A percentile compares a stretch with the other conserved stretches of the same genome.
phyloP scores from a whole-genome alignment of 2,329 filamentous ascomycete species.

The Colletotrichum viniferum region DNA sequence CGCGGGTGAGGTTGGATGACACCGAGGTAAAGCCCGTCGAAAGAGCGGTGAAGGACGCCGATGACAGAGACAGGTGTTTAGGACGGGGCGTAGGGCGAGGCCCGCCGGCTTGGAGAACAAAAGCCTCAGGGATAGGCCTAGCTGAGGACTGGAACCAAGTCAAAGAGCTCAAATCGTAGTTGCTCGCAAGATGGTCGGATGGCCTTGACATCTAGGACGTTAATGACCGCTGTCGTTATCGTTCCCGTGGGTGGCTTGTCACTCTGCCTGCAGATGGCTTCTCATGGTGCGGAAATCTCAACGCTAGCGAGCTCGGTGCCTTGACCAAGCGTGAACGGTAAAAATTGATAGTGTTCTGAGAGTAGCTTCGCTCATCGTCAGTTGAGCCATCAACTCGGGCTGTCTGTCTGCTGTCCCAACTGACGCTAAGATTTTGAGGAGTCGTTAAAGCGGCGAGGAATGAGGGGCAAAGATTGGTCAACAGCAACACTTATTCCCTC shows the following conservation, averaged over 20 bases:
- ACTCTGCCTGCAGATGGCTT: not conserved
- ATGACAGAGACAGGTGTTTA: not conserved
- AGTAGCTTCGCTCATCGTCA: not conserved
- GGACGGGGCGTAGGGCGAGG: not conserved
- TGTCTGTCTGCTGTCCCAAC: not conserved
- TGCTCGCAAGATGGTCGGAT: not conserved
- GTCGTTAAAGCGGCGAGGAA: not conserved
- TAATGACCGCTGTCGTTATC: not conserved
- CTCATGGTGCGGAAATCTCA: not conserved
- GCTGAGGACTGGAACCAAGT: not conserved
- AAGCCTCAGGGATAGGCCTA: slow-evolving; percentile 13
- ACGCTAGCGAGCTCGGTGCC: not conserved
- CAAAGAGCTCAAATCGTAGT: not conserved
- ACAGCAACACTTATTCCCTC: not conserved
- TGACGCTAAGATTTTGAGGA: not conserved
- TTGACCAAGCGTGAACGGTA: not conserved
- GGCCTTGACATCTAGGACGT: not conserved
- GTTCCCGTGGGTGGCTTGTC: not conserved
- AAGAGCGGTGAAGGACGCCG: slow-evolving; percentile 15
- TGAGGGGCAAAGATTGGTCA: not conserved
- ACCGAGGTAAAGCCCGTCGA: not conserved
- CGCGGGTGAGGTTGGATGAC: not conserved
- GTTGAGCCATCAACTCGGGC: not conserved
- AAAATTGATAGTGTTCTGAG: not conserved
- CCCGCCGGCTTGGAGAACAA: not conserved